A percentile compares a stretch with the other conserved stretches of the same genome.
These are phyloP conservation scores for Naganishia sp. DNA, from an alignment of 1,284 basidiomycete species.

Conservation along the genomic window DNA sequence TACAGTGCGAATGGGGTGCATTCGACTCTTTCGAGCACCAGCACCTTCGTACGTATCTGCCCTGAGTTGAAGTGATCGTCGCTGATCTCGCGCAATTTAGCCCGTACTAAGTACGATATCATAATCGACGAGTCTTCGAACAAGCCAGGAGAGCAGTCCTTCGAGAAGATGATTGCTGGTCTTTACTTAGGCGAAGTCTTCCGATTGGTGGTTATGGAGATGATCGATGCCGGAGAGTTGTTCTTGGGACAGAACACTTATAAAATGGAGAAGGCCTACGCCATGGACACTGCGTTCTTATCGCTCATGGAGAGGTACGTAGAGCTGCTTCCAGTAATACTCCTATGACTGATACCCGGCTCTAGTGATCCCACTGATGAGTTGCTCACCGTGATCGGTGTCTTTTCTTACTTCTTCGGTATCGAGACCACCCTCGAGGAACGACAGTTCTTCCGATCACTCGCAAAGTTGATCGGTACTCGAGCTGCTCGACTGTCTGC, in stretches of 20 bases:
- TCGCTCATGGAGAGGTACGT: slow-evolving; percentile 87
- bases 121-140: slow-evolving; percentile 91
- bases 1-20: slow-evolving; percentile 69
- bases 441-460: slow-evolving; percentile 89
- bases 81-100: slow-evolving; percentile 33
- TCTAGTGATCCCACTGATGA: slow-evolving; percentile 93
- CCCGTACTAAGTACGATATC: slow-evolving; percentile 90
- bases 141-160: slow-evolving; percentile 87
- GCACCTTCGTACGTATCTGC: slow-evolving; percentile 64
- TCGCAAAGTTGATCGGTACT: slow-evolving; percentile 84
- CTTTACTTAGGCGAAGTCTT: slow-evolving; percentile 96
- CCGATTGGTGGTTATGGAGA: slow-evolving; percentile 87
- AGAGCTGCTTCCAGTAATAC: not conserved
- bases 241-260: slow-evolving; percentile 98
- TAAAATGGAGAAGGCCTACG: slow-evolving; percentile 90
- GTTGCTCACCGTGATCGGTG: slow-evolving; percentile 90
- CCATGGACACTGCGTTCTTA: slow-evolving; percentile 94
- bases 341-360: not conserved
- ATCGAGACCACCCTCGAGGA: slow-evolving; percentile 91
- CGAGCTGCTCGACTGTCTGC: slow-evolving; percentile 84
- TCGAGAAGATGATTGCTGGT: slow-evolving; percentile 96
- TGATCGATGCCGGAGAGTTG: slow-evolving; percentile 93
- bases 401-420: slow-evolving; percentile 94
- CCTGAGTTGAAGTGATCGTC: not conserved
- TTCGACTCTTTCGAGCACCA: slow-evolving; percentile 97